Base-by-base conservation (phyloP, 2,329 filamentous ascomycete genomes). In the Ascochyta koolunga region DNA sequence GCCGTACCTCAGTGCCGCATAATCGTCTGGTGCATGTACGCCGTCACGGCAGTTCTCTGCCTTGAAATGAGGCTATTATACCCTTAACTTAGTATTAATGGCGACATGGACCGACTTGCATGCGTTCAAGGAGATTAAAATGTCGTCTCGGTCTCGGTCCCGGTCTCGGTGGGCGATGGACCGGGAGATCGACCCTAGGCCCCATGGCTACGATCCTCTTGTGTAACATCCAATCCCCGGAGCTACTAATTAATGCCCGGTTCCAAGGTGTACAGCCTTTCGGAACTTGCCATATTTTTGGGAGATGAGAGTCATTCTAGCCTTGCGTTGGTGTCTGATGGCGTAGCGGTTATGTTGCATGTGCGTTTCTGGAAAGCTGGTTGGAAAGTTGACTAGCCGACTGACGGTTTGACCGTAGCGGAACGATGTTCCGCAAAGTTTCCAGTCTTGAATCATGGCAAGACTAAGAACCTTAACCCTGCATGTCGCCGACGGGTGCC, bases 301-400 rank as follows among this genome's bases (percentile, higher is more conserved):
- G 42, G 35, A 45, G 36, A 40, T 35, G 29, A 16, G 32, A 54
- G 31, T 46, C 45, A 50, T 38, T 41, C 36, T 50, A 50, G 51
- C 43, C 21, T 39, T 36, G 22, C 42, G 15, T 35, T 46, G 41
- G 49, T 45, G 11, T 37, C 22, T 13, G 35, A 49, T 18, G 33
- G 44, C 21, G 35, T 24, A 45, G 22, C 43, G 15, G 27, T 29
- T 19, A 19, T 13, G 19, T 22, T 31, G 19, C 21, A 27, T 37
- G 24, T 16, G 5, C 13, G 24, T 37, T 37, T 32, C 37, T n/a
- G 32, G 50, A 47, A 38, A 22, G 9, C 16, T 37, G 18, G 35
- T 13, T 37, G 22, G 19, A 13, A 13, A 15, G 24, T 5, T 38
- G 18, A 43, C 19, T 45, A 45, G 51, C 35, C 18, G 24, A 29